These are phyloP conservation scores for Ploettnerulaceae sp. DNA, from an alignment of 2,329 filamentous ascomycete species.

Conservation along the genomic window DNA sequence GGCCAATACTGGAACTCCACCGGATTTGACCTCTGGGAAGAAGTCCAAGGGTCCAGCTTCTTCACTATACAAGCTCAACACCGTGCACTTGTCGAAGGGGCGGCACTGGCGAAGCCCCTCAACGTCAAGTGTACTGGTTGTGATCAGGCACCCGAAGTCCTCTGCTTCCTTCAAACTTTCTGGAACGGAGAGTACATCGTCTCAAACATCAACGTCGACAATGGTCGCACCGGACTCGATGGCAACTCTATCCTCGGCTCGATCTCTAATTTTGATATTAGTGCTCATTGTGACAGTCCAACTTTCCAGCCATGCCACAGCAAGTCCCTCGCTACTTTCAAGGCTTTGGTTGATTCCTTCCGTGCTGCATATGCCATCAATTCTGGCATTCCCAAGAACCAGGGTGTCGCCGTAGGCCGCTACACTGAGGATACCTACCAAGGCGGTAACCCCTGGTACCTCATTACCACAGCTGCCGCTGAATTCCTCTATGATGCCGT, in stretches of 20 bases:
- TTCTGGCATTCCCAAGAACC: constrained; percentile 51
- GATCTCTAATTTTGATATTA: constrained; percentile 65
- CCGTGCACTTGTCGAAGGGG: constrained; percentile 56
- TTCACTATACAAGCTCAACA: constrained; percentile 70
- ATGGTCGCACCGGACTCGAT: constrained; percentile 63
- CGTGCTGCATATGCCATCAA: constrained; percentile 63
- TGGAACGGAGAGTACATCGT: constrained; percentile 63
- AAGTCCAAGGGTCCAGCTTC: constrained; percentile 72
- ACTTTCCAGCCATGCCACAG: constrained; percentile 63
- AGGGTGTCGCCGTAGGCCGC: constrained; percentile 60
- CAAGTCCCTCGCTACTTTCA: constrained; percentile 68
- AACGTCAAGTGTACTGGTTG: constrained; percentile 56
- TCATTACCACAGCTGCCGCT: constrained; percentile 69
- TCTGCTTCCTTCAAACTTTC: constrained; percentile 70
- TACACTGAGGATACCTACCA: constrained; percentile 71
- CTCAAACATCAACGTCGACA: constrained; percentile 62
- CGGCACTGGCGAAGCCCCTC: constrained; percentile 56
- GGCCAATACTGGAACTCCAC: constrained; percentile 63
- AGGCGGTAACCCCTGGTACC: constrained; percentile 76
- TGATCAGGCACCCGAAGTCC: constrained; percentile 60
- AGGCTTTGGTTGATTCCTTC: constrained; percentile 69
- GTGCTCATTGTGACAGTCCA: constrained; percentile 59
- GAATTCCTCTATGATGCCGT: constrained; percentile 76
- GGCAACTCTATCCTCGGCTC: constrained; percentile 63
- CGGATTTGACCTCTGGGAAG: constrained; percentile 78